These are phyloP conservation scores for Morella rubra DNA, from an alignment of 306 rosid genomes.

Conservation along the genomic window DNA sequence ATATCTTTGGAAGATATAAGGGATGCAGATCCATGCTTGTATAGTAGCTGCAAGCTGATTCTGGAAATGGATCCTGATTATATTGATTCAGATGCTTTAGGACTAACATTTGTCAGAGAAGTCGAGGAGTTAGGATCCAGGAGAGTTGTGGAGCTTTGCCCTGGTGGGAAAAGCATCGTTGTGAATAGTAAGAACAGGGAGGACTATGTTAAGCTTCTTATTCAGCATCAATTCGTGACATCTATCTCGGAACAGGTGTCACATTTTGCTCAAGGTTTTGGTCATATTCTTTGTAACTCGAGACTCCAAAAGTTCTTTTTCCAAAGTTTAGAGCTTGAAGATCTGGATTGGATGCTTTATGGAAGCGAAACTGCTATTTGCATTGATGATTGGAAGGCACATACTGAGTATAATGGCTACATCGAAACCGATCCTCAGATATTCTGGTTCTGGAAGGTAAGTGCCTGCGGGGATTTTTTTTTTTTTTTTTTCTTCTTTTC, in stretches of 20 bases:
- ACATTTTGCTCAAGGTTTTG: slow-evolving; percentile 72
- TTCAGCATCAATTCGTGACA: slow-evolving; percentile 70
- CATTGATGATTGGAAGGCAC: slow-evolving; percentile 90
- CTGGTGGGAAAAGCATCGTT: slow-evolving; percentile 59
- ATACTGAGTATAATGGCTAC: slow-evolving; percentile 83
- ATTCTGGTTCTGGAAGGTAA: slow-evolving; percentile 97
- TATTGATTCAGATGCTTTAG: slow-evolving; percentile 85
- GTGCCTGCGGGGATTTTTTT: slow-evolving; percentile 17
- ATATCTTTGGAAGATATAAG: slow-evolving; percentile 70
- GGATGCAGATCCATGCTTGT: slow-evolving; percentile 77
- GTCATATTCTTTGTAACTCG: slow-evolving; percentile 65
- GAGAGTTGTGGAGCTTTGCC: slow-evolving; percentile 66
- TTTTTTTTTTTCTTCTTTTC: not conserved
- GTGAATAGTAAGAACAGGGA: slow-evolving; percentile 75
- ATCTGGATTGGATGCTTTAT: slow-evolving; percentile 89
- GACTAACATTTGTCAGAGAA: slow-evolving; percentile 86
- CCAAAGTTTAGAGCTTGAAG: slow-evolving; percentile 70
- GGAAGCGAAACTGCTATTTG: slow-evolving; percentile 72
- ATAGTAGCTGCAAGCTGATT: slow-evolving; percentile 78
- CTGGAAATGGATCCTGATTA: slow-evolving; percentile 74
- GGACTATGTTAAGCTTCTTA: slow-evolving; percentile 65
- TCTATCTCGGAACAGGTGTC: slow-evolving; percentile 78
- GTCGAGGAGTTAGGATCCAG: slow-evolving; percentile 82
- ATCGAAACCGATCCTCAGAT: slow-evolving; percentile 82
- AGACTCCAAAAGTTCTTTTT: slow-evolving; percentile 49